These are phyloP conservation scores for Euphorbia celastroides DNA, from an alignment of 441 rosid genomes.

Conservation along the genomic window DNA sequence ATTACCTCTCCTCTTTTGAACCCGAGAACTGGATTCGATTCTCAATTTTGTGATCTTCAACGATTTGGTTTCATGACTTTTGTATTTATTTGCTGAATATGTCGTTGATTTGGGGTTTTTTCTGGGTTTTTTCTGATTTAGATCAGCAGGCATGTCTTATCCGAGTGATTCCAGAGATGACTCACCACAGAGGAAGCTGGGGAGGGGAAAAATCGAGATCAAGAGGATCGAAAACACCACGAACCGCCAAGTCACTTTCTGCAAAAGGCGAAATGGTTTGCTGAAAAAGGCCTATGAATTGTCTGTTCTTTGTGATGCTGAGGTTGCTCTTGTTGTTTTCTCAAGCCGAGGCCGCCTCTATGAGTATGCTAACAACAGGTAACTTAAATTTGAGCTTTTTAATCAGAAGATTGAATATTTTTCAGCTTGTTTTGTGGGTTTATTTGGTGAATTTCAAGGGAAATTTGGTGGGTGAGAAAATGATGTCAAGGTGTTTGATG, in stretches of 20 bases:
- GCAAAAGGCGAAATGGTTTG: constrained; percentile 90
- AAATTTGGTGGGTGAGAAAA: neutral
- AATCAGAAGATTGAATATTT: neutral
- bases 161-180: constrained; percentile 43
- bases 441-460: neutral
- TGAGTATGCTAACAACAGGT: constrained; percentile 95
- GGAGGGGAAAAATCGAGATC: constrained; percentile 98
- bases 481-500: neutral
- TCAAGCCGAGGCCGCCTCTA: constrained; percentile 97
- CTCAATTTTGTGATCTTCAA: constrained; percentile 1
- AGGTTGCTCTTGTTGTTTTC: constrained; percentile 87
- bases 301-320: no score
- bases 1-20: neutral
- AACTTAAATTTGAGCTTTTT: neutral
- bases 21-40: constrained; percentile 3
- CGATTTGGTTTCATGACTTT: neutral
- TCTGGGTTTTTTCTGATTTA: neutral
- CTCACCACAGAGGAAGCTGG: constrained; percentile 66
- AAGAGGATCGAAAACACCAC: constrained; percentile 99
- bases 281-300: constrained; percentile 95
- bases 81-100: neutral
- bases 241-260: constrained; percentile 94
- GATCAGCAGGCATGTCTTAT: constrained; percentile 39
- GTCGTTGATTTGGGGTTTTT: neutral
- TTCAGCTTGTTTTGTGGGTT: neutral